Base-by-base conservation (phyloP, 345 rosid genomes). In the Luvunga scandens region DNA sequence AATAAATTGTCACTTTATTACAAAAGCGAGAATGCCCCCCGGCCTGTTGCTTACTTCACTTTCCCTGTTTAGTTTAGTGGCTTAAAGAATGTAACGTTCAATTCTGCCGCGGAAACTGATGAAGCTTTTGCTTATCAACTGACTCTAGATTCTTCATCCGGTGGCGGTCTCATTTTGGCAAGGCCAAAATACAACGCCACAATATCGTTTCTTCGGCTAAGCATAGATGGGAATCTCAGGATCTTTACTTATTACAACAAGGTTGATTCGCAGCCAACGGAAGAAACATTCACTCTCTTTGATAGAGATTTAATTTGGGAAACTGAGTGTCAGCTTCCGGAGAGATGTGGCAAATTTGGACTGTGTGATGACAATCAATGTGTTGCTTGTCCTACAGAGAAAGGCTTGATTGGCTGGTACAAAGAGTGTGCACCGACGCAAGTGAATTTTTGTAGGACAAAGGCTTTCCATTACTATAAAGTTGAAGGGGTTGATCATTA, bases 401-500 rank as follows among this genome's bases (percentile, higher is more conserved):
- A 39, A 9, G 89, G 89, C 25, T 72, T 87, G 4, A 6, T 75
- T 72, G 89, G 90, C 7, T 88, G 91, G 92, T 84, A 83, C 78
- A 78, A 85, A 78, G 72, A 33, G 12, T 91, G 93, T 28, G 77
- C 75, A 28, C 59, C 86, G 2, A 77, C 72, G 50, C 78, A 73
- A 24, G 33, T 87, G 0, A 2, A 77, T 0, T 66, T 80, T 39
- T 81, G 88, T 7, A 59, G 59, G 9, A 57, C 73, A 14, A 78
- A 64, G 25, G 75, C 76, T 14, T 75, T 85, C 56, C 71, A 70
- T 19, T 89, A 88, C 55, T 84, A 81, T 65, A 84, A 88, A 56
- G 27, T 92, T 22, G 83, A 85, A 75, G 90, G 91, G 4, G 90
- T 87, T 63, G 90, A 87, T 66, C 89, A 89, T 78, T 91, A 84